Conservation (phyloP, 495 filamentous ascomycete species). For the Lophiostoma macrostomum region DNA sequence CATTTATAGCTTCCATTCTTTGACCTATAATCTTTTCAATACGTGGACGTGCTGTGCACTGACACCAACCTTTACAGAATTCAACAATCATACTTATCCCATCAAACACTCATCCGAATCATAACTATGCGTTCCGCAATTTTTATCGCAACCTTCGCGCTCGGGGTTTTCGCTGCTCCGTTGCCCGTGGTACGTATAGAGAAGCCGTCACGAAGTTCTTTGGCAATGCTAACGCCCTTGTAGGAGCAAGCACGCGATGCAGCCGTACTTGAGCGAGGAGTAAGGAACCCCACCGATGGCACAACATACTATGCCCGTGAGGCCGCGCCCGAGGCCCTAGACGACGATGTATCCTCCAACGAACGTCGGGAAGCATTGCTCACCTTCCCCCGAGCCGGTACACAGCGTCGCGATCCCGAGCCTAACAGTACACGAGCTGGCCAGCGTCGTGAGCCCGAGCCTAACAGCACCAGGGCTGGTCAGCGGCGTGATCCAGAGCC, state of each 20-base stretch:
- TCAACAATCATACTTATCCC: neutral
- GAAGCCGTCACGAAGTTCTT: neutral
- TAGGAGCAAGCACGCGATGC: neutral
- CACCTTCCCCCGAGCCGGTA: no score
- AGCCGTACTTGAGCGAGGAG: neutral
- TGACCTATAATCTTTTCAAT: neutral
- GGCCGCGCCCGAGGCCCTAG: neutral
- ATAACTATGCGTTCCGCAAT: neutral
- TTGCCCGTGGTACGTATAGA: neutral
- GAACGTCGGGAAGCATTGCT: neutral
- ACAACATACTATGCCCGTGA: neutral
- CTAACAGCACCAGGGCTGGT: no score
- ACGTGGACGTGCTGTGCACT: constrained; percentile 1
- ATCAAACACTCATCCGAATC: neutral
- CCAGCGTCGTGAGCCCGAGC: no score
- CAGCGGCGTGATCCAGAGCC: no score
- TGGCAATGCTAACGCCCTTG: neutral
- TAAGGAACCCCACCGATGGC: neutral
- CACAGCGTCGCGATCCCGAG: no score
- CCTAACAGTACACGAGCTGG: no score
- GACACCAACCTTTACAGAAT: neutral
- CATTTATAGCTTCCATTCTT: neutral
- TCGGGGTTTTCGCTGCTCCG: neutral
- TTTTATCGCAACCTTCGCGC: neutral
- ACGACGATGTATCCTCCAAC: neutral